Evolutionary conservation across 1,284 basidiomycete species (phyloP).

Genomic region (Megacollybia platyphylla): DNA sequence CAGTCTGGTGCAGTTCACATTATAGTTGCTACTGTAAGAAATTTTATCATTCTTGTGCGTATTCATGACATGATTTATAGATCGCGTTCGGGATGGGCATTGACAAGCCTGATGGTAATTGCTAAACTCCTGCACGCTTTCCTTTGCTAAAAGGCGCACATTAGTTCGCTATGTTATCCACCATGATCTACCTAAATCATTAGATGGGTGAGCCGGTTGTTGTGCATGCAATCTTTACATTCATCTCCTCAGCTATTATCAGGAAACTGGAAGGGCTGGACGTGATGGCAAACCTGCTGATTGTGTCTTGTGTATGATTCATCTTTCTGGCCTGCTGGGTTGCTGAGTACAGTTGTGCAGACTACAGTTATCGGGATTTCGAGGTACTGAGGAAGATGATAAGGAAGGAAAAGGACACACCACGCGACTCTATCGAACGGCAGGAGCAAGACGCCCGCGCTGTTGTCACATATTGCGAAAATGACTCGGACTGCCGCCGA

Average conservation of each 20-base stretch:
- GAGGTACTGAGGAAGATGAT: slow-evolving; percentile 24
- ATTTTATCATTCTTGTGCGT: slow-evolving; percentile 5
- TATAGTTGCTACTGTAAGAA: slow-evolving; percentile 78
- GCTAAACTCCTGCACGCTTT: too few species aligned
- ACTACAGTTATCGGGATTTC: slow-evolving; percentile 25
- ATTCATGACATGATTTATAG: slow-evolving; percentile 18
- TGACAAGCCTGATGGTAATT: slow-evolving; percentile 25
- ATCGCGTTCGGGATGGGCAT: slow-evolving; percentile 92
- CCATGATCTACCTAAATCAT: slow-evolving; percentile 28
- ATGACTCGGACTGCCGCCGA: slow-evolving; percentile 81
- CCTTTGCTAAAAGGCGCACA: neutral
- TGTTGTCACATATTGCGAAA: slow-evolving; percentile 64
- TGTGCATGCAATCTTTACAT: neutral
- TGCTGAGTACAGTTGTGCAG: slow-evolving; percentile 11
- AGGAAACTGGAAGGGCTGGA: slow-evolving; percentile 38
- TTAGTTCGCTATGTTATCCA: slow-evolving; percentile 38
- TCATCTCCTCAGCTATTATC: slow-evolving; percentile 24
- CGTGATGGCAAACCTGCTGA: slow-evolving; percentile 32
- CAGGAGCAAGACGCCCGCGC: slow-evolving; percentile 23
- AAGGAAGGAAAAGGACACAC: slow-evolving; percentile 18
- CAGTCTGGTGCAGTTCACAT: slow-evolving; percentile 62
- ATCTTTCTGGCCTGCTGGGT: neutral
- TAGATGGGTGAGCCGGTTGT: slow-evolving; percentile 21
- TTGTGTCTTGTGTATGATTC: slow-evolving; percentile 29
- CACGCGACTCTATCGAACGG: slow-evolving; percentile 20